A percentile compares a stretch with the other conserved stretches of the same genome.
Evolutionary conservation across 495 filamentous ascomycete genomes (phyloP).

Genomic region (Chaetomium fimeti): DNA sequence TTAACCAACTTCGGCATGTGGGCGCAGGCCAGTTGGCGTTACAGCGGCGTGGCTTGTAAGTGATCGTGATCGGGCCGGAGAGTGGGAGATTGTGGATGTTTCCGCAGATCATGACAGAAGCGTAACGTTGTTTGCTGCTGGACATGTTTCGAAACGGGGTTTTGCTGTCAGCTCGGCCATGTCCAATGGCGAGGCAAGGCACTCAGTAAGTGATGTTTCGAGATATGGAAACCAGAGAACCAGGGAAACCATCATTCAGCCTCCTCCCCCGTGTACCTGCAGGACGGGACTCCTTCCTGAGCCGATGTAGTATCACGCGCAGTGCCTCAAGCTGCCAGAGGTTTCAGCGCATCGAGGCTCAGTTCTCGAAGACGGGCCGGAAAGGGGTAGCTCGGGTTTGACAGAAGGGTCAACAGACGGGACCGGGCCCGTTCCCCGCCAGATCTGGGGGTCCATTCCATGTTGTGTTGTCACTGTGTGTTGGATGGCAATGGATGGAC

Average conservation of each 20-base stretch:
- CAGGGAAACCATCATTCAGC: neutral
- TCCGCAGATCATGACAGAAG: neutral
- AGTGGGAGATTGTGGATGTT: neutral
- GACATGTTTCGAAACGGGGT: neutral
- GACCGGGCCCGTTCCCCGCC: neutral
- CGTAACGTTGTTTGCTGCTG: neutral
- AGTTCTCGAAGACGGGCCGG: neutral
- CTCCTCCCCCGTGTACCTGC: constrained; percentile 1
- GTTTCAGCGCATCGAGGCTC: constrained; percentile 3
- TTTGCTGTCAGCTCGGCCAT: neutral
- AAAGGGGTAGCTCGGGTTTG: neutral
- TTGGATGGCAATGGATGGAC: neutral
- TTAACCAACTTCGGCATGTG: neutral
- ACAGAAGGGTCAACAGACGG: neutral
- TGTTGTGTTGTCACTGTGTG: neutral
- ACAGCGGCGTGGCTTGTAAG: neutral
- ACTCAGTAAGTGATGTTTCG: neutral
- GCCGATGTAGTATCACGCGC: neutral
- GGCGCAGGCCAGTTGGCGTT: neutral
- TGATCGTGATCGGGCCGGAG: constrained; percentile 2
- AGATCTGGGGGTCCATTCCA: neutral
- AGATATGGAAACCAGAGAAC: neutral
- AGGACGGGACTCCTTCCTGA: neutral
- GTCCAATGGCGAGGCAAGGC: neutral
- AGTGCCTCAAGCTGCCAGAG: neutral